phyloP scores from a whole-genome alignment of 2,329 filamentous ascomycete species.

The Zelopaecilomyces penicillatus region DNA sequence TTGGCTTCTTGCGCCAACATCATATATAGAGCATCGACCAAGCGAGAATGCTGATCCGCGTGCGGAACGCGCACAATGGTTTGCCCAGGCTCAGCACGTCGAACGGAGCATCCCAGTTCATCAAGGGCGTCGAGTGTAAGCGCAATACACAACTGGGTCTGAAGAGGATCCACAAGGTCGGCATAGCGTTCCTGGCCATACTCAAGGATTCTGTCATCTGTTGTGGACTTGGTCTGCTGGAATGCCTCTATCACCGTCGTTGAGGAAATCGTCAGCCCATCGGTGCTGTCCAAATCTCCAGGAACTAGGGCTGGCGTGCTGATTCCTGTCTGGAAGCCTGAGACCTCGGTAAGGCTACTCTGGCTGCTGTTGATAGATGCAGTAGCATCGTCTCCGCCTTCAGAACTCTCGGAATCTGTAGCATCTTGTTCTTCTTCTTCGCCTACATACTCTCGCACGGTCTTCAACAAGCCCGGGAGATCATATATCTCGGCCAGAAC shows the following conservation, averaged over 20 bases:
- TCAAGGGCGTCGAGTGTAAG: background rate
- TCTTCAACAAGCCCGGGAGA: conserved; percentile 2
- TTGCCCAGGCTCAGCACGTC: background rate
- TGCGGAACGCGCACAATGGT: background rate
- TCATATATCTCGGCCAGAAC: conserved; percentile 4
- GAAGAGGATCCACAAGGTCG: background rate
- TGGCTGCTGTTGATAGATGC: background rate
- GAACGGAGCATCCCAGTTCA: background rate
- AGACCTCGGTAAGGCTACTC: background rate
- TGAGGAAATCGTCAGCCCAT: background rate
- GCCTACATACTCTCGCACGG: background rate
- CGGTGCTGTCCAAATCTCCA: background rate
- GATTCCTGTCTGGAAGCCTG: background rate
- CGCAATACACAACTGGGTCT: background rate
- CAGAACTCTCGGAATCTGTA: no score
- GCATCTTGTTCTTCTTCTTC: background rate
- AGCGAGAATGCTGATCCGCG: background rate
- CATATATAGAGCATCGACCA: conserved; percentile 1
- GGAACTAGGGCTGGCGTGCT: background rate
- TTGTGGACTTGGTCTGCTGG: background rate
- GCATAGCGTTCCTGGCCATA: background rate
- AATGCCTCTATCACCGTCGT: background rate
- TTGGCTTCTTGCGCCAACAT: conserved; percentile 6
- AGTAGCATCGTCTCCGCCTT: background rate
- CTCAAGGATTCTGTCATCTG: background rate